Evolutionary conservation across 169 alveolate species (phyloP).

Genomic region (Cryptosporidium tyzzeri): DNA sequence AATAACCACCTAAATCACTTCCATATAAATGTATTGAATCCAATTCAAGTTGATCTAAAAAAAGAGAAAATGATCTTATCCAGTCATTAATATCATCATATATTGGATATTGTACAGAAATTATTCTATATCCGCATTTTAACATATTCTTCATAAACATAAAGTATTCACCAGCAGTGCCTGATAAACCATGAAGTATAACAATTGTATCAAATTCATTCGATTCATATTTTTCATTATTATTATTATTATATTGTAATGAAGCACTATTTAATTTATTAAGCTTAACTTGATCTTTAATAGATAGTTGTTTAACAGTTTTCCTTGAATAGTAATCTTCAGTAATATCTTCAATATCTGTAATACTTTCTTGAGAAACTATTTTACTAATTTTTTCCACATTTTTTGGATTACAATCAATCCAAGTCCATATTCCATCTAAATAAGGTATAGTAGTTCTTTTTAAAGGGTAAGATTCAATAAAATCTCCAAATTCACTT

Average conservation of each 20-base stretch:
- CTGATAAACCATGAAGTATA: slow-evolving; percentile 59
- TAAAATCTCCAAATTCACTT: slow-evolving; percentile 22
- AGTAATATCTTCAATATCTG: neutral
- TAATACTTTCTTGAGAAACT: neutral
- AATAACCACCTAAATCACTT: slow-evolving; percentile 61
- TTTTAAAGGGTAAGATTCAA: slow-evolving; percentile 37
- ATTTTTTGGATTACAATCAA: slow-evolving; percentile 44
- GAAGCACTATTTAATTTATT: neutral
- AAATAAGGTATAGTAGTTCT: slow-evolving; percentile 19
- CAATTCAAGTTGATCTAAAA: slow-evolving; percentile 35
- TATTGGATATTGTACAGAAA: slow-evolving; percentile 58
- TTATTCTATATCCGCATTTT: slow-evolving; percentile 38
- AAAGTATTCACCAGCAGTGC: slow-evolving; percentile 74
- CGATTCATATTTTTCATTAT: neutral
- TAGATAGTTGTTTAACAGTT: slow-evolving; percentile 11
- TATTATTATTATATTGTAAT: neutral
- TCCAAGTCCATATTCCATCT: slow-evolving; percentile 68
- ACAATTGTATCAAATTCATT: neutral
- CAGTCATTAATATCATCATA: slow-evolving; percentile 37
- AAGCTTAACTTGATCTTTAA: neutral
- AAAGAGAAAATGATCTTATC: slow-evolving; percentile 46
- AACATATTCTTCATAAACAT: slow-evolving; percentile 34
- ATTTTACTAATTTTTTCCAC: neutral
- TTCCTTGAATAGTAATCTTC: slow-evolving; percentile 8
- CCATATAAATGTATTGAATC: slow-evolving; percentile 55